These are phyloP conservation scores for Oryza nivara DNA, from an alignment of 176 grass and related monocot species.

Conservation along the genomic window DNA sequence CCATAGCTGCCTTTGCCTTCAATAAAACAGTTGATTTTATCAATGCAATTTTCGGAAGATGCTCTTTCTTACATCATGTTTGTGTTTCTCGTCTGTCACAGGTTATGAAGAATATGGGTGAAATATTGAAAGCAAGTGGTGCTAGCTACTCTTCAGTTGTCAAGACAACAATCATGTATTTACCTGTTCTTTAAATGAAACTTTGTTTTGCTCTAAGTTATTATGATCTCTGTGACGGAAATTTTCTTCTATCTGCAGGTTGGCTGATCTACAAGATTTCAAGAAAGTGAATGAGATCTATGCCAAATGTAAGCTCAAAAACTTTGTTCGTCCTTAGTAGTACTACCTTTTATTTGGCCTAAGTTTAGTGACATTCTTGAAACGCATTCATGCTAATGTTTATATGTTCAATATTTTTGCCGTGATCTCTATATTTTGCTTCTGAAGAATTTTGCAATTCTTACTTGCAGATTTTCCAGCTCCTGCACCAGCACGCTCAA, in stretches of 20 bases:
- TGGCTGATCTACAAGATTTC: slow-evolving; percentile 93
- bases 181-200: not conserved
- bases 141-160: slow-evolving; percentile 93
- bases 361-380: not conserved
- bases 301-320: slow-evolving; percentile 64
- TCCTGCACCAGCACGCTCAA: slow-evolving; percentile 81
- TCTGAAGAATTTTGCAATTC: slow-evolving; percentile 18
- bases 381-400: not conserved
- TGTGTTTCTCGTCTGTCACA: slow-evolving; percentile 33
- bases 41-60: slow-evolving; percentile 2
- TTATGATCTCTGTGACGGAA: slow-evolving; percentile 21
- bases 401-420: not conserved
- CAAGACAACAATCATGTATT: slow-evolving; percentile 97
- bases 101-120: slow-evolving; percentile 96
- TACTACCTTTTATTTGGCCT: not conserved
- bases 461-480: slow-evolving; percentile 68
- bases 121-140: slow-evolving; percentile 91
- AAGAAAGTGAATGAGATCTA: slow-evolving; percentile 97
- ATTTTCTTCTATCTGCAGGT: slow-evolving; percentile 50
- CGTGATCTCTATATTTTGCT: not conserved
- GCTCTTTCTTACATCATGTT: not conserved
- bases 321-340: not conserved
- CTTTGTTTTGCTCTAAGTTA: not conserved
- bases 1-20: not conserved
- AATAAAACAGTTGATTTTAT: not conserved